Evolutionary conservation across 2,329 filamentous ascomycete genomes (phyloP).

Genomic region (Tolypocladium ovalisporum): DNA sequence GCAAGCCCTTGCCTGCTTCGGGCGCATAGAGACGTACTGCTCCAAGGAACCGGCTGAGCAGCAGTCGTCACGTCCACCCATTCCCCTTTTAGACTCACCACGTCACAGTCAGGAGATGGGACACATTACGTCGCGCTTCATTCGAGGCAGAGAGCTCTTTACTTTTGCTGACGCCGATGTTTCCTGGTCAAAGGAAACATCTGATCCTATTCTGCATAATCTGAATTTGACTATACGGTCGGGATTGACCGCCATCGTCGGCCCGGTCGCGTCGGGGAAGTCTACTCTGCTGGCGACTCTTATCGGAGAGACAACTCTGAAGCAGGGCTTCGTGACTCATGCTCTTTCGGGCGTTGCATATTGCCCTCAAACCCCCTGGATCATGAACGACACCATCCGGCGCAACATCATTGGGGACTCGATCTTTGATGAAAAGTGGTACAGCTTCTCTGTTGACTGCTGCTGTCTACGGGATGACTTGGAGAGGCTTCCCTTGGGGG

Average conservation of each 20-base stretch:
- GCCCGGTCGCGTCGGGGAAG: slow-evolving; percentile 1
- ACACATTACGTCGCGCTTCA: neutral
- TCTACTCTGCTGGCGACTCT: neutral
- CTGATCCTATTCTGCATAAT: neutral
- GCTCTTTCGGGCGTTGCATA: neutral
- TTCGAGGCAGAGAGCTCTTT: neutral
- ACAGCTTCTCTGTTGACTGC: neutral
- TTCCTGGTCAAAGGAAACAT: neutral
- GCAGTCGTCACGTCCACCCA: neutral
- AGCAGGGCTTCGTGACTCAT: neutral
- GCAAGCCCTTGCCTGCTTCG: neutral
- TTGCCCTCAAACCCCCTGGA: neutral
- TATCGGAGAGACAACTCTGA: neutral
- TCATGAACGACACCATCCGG: neutral
- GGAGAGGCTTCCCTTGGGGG: neutral
- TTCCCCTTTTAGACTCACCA: neutral
- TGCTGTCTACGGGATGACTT: neutral
- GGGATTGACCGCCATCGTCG: neutral
- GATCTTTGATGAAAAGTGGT: neutral
- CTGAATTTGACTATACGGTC: neutral
- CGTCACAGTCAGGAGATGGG: neutral
- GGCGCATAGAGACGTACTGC: neutral
- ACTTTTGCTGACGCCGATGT: neutral
- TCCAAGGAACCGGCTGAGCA: neutral
- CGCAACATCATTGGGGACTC: neutral